Evolutionary conservation across 495 filamentous ascomycete genomes (phyloP).

Genomic region (Niebla homalea): DNA sequence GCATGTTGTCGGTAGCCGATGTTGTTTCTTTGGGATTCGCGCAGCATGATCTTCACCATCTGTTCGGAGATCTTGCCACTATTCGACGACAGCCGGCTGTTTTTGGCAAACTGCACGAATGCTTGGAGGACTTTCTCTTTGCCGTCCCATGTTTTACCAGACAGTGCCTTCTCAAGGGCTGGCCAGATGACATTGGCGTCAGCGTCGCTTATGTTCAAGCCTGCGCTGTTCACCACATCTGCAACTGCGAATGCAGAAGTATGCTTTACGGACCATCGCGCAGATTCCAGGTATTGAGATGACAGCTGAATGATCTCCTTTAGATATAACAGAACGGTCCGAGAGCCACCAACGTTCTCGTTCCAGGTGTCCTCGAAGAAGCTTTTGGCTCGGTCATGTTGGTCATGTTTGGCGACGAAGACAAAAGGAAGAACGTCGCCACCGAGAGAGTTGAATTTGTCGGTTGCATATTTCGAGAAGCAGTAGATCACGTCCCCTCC

Average conservation of each 20-base stretch:
- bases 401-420: conserved; percentile 77
- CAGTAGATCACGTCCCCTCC: conserved; percentile 68
- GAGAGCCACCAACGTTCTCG: conserved; percentile 73
- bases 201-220: conserved; percentile 38
- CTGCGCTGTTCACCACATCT: conserved; percentile 51
- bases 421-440: conserved; percentile 67
- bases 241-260: conserved; percentile 69
- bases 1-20: conserved; percentile 64
- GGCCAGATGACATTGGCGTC: conserved; percentile 65
- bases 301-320: conserved; percentile 64
- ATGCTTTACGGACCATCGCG: conserved; percentile 82
- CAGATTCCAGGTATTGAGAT: conserved; percentile 52
- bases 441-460: conserved; percentile 71
- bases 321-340: conserved; percentile 70
- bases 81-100: conserved; percentile 41
- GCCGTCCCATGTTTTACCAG: conserved; percentile 82
- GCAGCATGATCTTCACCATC: conserved; percentile 49
- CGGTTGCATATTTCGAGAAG: conserved; percentile 73
- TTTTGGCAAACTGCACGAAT: conserved; percentile 63
- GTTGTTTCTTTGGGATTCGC: conserved; percentile 88
- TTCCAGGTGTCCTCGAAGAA: conserved; percentile 74
- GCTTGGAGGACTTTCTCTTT: conserved; percentile 83
- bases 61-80: conserved; percentile 33
- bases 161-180: conserved; percentile 60
- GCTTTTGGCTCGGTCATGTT: conserved; percentile 58